These are phyloP conservation scores for Scheffersomyces ergatensis DNA, from an alignment of 805 yeast genomes.

Conservation along the genomic window DNA sequence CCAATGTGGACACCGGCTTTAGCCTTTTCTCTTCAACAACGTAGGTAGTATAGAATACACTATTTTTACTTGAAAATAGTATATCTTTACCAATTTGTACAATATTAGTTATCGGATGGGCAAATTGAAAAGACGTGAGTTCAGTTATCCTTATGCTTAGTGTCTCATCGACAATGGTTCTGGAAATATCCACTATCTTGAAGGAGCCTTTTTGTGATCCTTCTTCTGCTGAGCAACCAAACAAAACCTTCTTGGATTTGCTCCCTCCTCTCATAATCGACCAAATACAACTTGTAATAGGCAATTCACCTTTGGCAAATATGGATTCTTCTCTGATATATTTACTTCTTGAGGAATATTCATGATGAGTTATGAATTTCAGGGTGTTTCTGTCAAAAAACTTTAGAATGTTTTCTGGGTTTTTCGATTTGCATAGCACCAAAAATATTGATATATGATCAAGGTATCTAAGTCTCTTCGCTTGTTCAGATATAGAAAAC, in stretches of 20 bases:
- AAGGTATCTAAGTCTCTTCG: constrained; percentile 28
- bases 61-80: constrained; percentile 27
- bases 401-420: constrained; percentile 20
- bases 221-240: constrained; percentile 21
- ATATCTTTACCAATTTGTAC: constrained; percentile 31
- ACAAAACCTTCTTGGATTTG: constrained; percentile 33
- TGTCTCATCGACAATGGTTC: constrained; percentile 11
- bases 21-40: constrained; percentile 28
- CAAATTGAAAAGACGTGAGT: constrained; percentile 28
- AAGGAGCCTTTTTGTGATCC: constrained; percentile 22
- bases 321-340: constrained; percentile 10
- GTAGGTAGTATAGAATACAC: constrained; percentile 32
- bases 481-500: constrained; percentile 28
- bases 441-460: constrained; percentile 26
- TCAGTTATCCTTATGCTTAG: constrained; percentile 18
- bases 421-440: constrained; percentile 28
- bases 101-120: constrained; percentile 31
- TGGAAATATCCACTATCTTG: constrained; percentile 32
- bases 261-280: constrained; percentile 26
- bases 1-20: constrained; percentile 21
- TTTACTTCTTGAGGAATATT: constrained; percentile 13
- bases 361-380: constrained; percentile 20
- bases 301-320: constrained; percentile 26
- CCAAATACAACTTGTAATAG: constrained; percentile 34
- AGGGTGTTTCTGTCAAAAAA: constrained; percentile 32